Percentiles rank a stretch among this genome's conserved stretches.
Evolutionary conservation across 2,329 filamentous ascomycete genomes (phyloP).

Genomic region (Neoarthrinium moseri): DNA sequence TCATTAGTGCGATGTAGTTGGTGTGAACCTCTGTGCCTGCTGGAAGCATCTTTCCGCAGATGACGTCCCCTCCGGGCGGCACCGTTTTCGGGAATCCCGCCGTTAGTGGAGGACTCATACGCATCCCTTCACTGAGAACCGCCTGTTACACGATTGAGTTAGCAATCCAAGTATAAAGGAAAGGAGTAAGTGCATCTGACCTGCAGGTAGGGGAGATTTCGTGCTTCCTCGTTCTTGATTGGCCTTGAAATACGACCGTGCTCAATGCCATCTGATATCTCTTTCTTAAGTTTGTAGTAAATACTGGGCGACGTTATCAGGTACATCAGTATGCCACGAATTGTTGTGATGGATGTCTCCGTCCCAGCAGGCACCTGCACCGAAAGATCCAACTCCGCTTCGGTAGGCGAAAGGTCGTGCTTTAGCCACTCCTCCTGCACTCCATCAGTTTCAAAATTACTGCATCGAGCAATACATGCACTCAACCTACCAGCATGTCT

Average conservation of each 20-base stretch:
- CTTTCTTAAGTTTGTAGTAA: slow-evolving; percentile 14
- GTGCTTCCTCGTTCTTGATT: slow-evolving; percentile 7
- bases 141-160: slow-evolving; percentile 8
- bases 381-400: slow-evolving; percentile 24
- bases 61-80: slow-evolving; percentile 19
- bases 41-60: slow-evolving; percentile 13
- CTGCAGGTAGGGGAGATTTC: slow-evolving; percentile 9
- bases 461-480: too few species aligned
- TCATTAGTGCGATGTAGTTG: slow-evolving; percentile 5
- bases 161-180: not conserved
- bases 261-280: slow-evolving; percentile 12
- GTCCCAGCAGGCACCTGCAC: slow-evolving; percentile 19
- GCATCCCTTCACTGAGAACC: slow-evolving; percentile 15
- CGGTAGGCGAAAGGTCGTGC: slow-evolving; percentile 18
- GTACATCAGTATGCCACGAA: slow-evolving; percentile 14
- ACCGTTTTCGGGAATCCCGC: slow-evolving; percentile 13
- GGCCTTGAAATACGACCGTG: slow-evolving; percentile 15
- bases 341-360: slow-evolving; percentile 14
- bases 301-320: slow-evolving; percentile 14
- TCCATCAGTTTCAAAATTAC: not conserved
- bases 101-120: slow-evolving; percentile 12
- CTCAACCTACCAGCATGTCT: slow-evolving; percentile 20
- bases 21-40: slow-evolving; percentile 10
- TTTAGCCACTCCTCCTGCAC: slow-evolving; percentile 23
- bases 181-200: not conserved